Conservation (phyloP, 2,329 filamentous ascomycete species). For the Nigrograna mackinnonii region DNA sequence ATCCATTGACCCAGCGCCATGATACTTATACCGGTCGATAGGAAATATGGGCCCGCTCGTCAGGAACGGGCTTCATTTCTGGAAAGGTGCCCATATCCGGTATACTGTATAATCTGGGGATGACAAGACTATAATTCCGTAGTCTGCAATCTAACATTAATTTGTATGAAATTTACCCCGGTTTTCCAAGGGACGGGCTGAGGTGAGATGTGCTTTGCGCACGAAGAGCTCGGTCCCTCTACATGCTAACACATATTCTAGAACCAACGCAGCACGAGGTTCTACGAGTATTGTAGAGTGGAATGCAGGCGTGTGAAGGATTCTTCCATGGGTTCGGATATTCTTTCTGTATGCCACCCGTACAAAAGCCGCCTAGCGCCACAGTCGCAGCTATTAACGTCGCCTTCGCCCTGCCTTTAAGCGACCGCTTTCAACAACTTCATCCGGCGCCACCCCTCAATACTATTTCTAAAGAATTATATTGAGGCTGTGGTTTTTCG, state of each 20-base stretch:
- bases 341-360: background rate
- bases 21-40: conserved; percentile 15
- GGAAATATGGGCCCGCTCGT: background rate
- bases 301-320: background rate
- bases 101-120: conserved; percentile 18
- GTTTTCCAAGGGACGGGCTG: conserved; percentile 16
- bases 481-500: background rate
- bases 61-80: conserved; percentile 13
- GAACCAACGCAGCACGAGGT: conserved; percentile 1
- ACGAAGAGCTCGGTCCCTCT: background rate
- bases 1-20: conserved; percentile 2
- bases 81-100: conserved; percentile 13
- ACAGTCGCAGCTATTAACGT: too few species aligned
- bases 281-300: conserved; percentile 4
- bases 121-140: conserved; percentile 8
- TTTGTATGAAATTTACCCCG: conserved; percentile 21
- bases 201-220: conserved; percentile 14
- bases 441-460: too few species aligned
- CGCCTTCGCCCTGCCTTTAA: too few species aligned
- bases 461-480: background rate
- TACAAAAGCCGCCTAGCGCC: too few species aligned
- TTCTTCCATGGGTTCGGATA: background rate
- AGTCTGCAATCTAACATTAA: conserved; percentile 20
- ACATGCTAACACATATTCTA: conserved; percentile 2
- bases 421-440: too few species aligned